Percentiles rank a stretch among this genome's conserved stretches.
phyloP scores from a whole-genome alignment of 1,284 basidiomycete genomes.

The Ganoderma lucidum region DNA sequence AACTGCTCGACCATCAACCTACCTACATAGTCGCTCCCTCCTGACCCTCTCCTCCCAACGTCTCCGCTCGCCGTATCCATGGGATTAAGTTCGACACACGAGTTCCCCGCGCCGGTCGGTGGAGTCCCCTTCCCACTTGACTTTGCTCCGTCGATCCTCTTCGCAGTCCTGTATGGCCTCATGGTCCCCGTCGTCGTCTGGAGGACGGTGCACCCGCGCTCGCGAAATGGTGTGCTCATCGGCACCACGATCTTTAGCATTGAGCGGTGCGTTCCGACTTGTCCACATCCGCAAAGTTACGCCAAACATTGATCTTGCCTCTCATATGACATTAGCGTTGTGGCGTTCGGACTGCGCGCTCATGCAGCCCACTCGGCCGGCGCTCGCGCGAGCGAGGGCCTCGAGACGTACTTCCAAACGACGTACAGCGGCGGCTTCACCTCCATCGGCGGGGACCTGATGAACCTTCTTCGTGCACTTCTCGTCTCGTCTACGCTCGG shows the following conservation, averaged over 20 bases:
- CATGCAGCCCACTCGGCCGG: constrained; percentile 35
- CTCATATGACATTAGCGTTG: constrained; percentile 21
- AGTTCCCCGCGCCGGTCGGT: constrained; percentile 20
- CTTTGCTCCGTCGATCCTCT: constrained; percentile 17
- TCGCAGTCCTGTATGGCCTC: constrained; percentile 29
- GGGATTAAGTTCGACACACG: not conserved
- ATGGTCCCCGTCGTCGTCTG: constrained; percentile 28
- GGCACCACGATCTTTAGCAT: constrained; percentile 27
- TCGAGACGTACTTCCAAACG: constrained; percentile 44
- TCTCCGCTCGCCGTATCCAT: too few species aligned
- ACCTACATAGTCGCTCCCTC: too few species aligned
- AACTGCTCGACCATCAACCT: too few species aligned
- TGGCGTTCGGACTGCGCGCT: constrained; percentile 43
- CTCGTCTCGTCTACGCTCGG: constrained; percentile 41
- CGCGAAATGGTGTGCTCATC: constrained; percentile 27
- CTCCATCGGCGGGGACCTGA: constrained; percentile 38
- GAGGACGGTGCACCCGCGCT: constrained; percentile 20
- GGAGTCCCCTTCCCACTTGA: constrained; percentile 17
- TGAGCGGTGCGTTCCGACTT: constrained; percentile 30
- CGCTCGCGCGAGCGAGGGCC: constrained; percentile 32
- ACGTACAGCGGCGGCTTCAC: constrained; percentile 43
- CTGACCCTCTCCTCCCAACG: too few species aligned
- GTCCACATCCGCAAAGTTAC: too few species aligned
- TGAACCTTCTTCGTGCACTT: constrained; percentile 38
- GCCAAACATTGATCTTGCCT: not conserved